These are phyloP conservation scores for Podaxis carcinomalis DNA, from an alignment of 768 basidiomycete genomes.

Conservation along the genomic window DNA sequence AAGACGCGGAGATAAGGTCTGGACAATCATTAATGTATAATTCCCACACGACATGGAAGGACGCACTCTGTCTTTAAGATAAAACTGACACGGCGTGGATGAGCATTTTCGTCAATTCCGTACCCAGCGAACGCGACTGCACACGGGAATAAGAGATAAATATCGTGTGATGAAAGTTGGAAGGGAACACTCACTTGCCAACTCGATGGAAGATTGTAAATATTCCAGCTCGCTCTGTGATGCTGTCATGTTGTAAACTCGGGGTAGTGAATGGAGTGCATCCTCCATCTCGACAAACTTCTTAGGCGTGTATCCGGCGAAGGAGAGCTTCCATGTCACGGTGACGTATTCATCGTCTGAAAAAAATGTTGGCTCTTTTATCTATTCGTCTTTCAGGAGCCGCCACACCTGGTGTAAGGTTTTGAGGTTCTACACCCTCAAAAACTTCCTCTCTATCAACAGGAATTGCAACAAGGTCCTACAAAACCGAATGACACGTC, in stretches of 20 bases:
- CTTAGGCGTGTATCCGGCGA: conserved; percentile 19
- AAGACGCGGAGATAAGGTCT: conserved; percentile 13
- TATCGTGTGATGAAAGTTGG: too few relatives aligned
- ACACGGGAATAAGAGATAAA: too few relatives aligned
- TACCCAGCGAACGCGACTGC: conserved; percentile 23
- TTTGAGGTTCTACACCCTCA: neutral
- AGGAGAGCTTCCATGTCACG: conserved; percentile 29
- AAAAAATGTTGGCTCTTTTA: neutral
- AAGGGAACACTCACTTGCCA: conserved; percentile 17
- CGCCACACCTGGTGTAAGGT: neutral
- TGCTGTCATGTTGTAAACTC: conserved; percentile 14
- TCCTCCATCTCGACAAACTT: conserved; percentile 19
- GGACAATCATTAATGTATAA: neutral
- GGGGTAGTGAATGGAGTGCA: neutral
- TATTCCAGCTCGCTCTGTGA: conserved; percentile 18
- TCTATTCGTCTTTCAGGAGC: neutral
- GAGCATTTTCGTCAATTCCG: conserved; percentile 22
- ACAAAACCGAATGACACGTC: neutral
- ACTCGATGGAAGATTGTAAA: conserved; percentile 20
- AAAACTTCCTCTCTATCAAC: conserved; percentile 27
- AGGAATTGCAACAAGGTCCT: conserved; percentile 29
- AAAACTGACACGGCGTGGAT: conserved; percentile 21
- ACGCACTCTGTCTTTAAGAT: conserved; percentile 7
- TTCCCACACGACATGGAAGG: neutral
- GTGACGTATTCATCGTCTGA: conserved; percentile 22